Percentiles rank a stretch among this genome's conserved stretches.
Conservation (phyloP, 2,329 filamentous ascomycete species). For the Ascochyta rabiei region DNA sequence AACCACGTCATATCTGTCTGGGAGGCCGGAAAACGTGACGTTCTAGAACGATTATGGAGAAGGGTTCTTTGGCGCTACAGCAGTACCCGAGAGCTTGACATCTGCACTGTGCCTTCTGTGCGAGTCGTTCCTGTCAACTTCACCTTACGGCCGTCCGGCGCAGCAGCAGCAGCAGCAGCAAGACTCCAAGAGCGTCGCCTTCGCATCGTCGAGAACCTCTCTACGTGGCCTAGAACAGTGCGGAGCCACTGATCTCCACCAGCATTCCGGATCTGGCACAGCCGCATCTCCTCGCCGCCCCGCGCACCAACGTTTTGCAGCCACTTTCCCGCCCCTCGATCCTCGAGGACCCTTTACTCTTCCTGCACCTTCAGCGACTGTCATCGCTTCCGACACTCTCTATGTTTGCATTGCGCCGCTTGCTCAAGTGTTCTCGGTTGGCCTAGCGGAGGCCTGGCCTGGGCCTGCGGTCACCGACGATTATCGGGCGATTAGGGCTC, state of each 20-base stretch:
- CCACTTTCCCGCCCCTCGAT: conserved; percentile 8
- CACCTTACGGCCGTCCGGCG: conserved; percentile 1
- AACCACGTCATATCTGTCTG: conserved; percentile 23
- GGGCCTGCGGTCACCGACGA: background rate
- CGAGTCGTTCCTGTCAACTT: conserved; percentile 3
- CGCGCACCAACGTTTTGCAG: conserved; percentile 17
- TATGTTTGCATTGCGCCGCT: conserved; percentile 9
- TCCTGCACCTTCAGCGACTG: background rate
- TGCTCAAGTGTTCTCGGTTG: conserved; percentile 6
- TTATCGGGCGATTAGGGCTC: conserved; percentile 1
- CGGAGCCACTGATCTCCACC: conserved; percentile 22
- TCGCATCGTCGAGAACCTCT: background rate
- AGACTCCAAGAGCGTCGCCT: background rate
- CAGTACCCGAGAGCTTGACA: conserved; percentile 3
- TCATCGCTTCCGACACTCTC: conserved; percentile 5
- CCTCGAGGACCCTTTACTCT: background rate
- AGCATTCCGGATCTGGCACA: conserved; percentile 18
- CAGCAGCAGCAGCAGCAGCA: background rate
- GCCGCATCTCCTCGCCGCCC: conserved; percentile 18
- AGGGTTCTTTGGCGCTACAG: conserved; percentile 4
- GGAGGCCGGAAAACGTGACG: conserved; percentile 13
- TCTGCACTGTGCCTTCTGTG: conserved; percentile 7
- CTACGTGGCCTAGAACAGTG: conserved; percentile 24
- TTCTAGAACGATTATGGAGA: conserved; percentile 25
- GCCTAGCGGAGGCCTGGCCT: conserved; percentile 16